A percentile compares a stretch with the other conserved stretches of the same genome.
Evolutionary conservation across 2,329 filamentous ascomycete species (phyloP).

Genomic region (Monilinia polystroma): DNA sequence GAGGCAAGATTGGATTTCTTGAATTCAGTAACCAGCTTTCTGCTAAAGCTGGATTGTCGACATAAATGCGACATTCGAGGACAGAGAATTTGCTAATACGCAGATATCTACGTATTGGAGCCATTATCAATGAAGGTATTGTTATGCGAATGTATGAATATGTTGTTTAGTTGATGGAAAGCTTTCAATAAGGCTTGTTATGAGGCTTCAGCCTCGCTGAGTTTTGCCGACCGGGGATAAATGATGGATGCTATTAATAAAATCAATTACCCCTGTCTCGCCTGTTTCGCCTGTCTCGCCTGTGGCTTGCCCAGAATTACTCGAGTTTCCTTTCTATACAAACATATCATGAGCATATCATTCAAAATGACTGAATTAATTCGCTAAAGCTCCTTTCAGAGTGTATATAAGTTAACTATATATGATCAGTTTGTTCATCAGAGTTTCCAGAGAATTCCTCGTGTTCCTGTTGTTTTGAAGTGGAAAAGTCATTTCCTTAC

Average conservation of each 20-base stretch:
- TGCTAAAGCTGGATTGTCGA: conserved; percentile 82
- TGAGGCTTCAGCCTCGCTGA: background rate
- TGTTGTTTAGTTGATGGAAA: background rate
- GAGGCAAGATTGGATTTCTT: conserved; percentile 71
- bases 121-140: conserved; percentile 54
- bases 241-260: background rate
- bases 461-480: no score
- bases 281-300: background rate
- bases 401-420: no score
- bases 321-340: no score
- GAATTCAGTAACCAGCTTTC: conserved; percentile 82
- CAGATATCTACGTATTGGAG: conserved; percentile 83
- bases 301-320: background rate
- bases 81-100: conserved; percentile 91
- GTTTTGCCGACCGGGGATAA: background rate
- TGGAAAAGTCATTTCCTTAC: no score
- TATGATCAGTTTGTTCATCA: no score
- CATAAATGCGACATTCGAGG: conserved; percentile 93
- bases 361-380: background rate
- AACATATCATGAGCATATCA: background rate
- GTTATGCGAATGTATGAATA: background rate
- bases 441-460: no score
- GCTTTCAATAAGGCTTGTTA: background rate
- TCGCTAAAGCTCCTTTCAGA: background rate
- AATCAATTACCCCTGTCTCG: background rate